Conservation (phyloP, 495 filamentous ascomycete genomes). For the Penicillium subrubescens region DNA sequence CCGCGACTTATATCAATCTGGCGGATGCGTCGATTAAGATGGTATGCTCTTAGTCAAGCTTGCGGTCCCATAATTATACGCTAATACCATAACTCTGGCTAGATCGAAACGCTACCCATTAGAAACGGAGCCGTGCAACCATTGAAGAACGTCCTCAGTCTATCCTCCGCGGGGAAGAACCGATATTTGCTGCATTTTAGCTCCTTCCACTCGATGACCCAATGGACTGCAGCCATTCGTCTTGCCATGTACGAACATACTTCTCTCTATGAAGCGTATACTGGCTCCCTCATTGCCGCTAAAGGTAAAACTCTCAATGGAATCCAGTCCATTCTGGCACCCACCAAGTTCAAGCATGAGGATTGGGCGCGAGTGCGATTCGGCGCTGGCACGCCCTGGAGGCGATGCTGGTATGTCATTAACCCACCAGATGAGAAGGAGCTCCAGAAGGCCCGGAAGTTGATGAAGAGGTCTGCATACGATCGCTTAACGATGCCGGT, state of each 20-base stretch:
- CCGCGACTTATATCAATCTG: constrained; percentile 95
- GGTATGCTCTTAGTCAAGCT: constrained; percentile 55
- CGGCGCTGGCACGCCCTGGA: constrained; percentile 94
- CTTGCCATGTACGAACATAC: constrained; percentile 94
- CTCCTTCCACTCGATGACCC: constrained; percentile 86
- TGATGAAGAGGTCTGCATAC: constrained; percentile 85
- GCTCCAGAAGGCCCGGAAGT: constrained; percentile 77
- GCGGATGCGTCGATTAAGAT: constrained; percentile 97
- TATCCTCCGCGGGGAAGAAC: constrained; percentile 93
- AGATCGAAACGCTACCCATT: constrained; percentile 92
- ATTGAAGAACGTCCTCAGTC: constrained; percentile 89
- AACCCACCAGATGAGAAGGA: constrained; percentile 92
- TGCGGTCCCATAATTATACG: background rate
- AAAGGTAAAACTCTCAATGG: constrained; percentile 88
- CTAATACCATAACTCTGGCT: constrained; percentile 5
- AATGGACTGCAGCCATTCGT: constrained; percentile 95
- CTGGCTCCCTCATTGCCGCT: constrained; percentile 90
- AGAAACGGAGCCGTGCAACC: constrained; percentile 71
- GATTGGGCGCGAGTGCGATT: constrained; percentile 97
- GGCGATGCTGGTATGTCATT: constrained; percentile 94
- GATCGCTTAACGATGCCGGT: constrained; percentile 66
- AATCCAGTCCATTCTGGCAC: constrained; percentile 83
- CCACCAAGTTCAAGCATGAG: constrained; percentile 71
- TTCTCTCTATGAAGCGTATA: constrained; percentile 94
- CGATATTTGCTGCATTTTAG: constrained; percentile 96